phyloP scores from a whole-genome alignment of 106 monocot genomes.

The Dendrobium huoshanense region DNA sequence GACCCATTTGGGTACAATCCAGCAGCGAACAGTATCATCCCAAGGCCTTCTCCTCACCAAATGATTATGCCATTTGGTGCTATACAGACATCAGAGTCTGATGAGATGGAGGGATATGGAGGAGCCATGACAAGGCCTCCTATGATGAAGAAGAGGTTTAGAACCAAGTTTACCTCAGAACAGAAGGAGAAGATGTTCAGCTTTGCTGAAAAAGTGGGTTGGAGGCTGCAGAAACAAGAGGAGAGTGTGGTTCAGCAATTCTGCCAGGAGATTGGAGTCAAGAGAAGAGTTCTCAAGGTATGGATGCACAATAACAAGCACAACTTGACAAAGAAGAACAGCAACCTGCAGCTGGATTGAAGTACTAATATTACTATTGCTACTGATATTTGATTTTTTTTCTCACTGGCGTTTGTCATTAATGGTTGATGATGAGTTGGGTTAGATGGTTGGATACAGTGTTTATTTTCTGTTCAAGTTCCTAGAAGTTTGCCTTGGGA shows the following conservation, averaged over 20 bases:
- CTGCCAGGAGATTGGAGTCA: constrained; percentile 58
- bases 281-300: constrained; percentile 50
- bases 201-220: constrained; percentile 54
- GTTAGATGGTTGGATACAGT: background rate
- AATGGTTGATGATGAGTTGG: constrained; percentile 5
- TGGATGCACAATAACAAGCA: constrained; percentile 78
- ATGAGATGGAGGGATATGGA: constrained; percentile 36
- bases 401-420: background rate
- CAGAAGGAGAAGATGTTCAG: constrained; percentile 73
- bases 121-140: constrained; percentile 8
- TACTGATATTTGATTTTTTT: background rate
- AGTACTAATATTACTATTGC: background rate
- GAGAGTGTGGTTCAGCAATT: constrained; percentile 39
- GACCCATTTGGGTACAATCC: constrained; percentile 17
- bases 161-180: constrained; percentile 70
- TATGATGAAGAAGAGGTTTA: constrained; percentile 51
- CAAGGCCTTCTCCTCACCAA: constrained; percentile 25
- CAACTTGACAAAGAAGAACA: constrained; percentile 22
- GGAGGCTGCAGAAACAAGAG: constrained; percentile 47
- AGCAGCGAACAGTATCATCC: constrained; percentile 13
- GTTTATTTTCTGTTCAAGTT: constrained; percentile 3
- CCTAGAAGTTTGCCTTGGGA: background rate
- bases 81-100: constrained; percentile 38
- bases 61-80: constrained; percentile 79
- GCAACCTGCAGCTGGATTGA: constrained; percentile 1